phyloP scores from a whole-genome alignment of 1,284 basidiomycete genomes.

The Irpex sp. region DNA sequence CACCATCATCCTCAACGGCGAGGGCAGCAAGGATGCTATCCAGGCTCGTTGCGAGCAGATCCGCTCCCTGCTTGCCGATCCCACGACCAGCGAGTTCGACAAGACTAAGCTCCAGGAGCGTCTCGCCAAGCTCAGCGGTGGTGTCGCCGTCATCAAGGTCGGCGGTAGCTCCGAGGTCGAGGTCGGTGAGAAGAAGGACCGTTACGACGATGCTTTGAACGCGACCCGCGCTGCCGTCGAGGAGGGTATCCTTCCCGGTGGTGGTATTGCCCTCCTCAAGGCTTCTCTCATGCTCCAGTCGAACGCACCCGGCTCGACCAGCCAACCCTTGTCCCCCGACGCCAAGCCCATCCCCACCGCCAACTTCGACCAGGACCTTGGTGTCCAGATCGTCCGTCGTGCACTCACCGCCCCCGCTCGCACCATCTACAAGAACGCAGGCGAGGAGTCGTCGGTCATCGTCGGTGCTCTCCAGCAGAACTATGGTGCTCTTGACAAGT shows the following conservation, averaged over 20 bases:
- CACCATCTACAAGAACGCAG: constrained; percentile 92
- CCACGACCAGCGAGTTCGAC: constrained; percentile 91
- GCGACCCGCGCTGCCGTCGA: constrained; percentile 97
- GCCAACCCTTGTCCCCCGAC: constrained; percentile 41
- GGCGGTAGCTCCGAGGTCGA: constrained; percentile 94
- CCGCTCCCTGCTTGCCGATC: constrained; percentile 79
- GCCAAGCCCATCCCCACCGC: constrained; percentile 67
- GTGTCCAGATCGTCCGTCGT: constrained; percentile 89
- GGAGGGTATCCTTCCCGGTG: constrained; percentile 96
- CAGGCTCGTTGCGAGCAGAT: constrained; percentile 94
- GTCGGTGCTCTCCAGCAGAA: constrained; percentile 81
- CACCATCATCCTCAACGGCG: constrained; percentile 94
- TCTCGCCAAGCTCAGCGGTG: constrained; percentile 92
- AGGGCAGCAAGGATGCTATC: constrained; percentile 84
- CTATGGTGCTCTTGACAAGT: constrained; percentile 66
- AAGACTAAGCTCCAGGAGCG: constrained; percentile 95
- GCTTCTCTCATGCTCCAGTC: constrained; percentile 79
- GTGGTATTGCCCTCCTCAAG: constrained; percentile 90
- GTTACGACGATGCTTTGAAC: constrained; percentile 97
- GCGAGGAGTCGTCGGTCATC: constrained; percentile 92
- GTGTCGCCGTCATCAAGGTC: constrained; percentile 98
- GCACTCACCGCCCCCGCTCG: constrained; percentile 84
- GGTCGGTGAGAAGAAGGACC: constrained; percentile 99
- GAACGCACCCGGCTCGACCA: constrained; percentile 38
- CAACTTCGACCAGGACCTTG: constrained; percentile 99